phyloP scores from a whole-genome alignment of 192 early-diverging fungal species.

The Chytriomyces sp. region DNA sequence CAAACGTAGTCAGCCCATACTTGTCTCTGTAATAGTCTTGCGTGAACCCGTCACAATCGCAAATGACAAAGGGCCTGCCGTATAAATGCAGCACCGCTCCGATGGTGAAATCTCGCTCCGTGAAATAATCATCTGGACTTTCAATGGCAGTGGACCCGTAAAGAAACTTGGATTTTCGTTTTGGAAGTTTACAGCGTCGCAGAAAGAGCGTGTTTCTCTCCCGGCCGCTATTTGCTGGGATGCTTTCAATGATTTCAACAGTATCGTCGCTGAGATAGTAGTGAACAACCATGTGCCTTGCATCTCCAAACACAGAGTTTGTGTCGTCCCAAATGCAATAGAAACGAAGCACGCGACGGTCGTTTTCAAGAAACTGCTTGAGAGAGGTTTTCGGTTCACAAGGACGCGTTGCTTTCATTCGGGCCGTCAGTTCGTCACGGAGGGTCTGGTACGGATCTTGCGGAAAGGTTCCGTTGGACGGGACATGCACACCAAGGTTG shows the following conservation, averaged over 20 bases:
- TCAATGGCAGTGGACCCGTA: conserved; percentile 33
- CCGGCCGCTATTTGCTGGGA: conserved; percentile 59
- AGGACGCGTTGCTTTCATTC: conserved; percentile 58
- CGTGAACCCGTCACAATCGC: conserved; percentile 68
- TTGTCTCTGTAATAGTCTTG: conserved; percentile 59
- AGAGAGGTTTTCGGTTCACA: conserved; percentile 50
- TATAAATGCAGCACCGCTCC: conserved; percentile 65
- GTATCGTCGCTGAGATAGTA: conserved; percentile 69
- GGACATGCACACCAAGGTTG: conserved; percentile 40
- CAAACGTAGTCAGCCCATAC: conserved; percentile 56
- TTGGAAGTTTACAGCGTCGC: conserved; percentile 55
- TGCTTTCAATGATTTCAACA: conserved; percentile 63
- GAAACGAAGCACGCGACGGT: conserved; percentile 66
- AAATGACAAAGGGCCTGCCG: conserved; percentile 64
- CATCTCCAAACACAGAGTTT: conserved; percentile 58
- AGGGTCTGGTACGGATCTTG: conserved; percentile 58
- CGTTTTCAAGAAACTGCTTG: conserved; percentile 67
- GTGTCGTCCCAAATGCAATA: conserved; percentile 72
- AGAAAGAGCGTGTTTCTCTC: conserved; percentile 63
- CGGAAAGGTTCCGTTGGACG: conserved; percentile 50
- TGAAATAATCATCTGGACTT: conserved; percentile 50
- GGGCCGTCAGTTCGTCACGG: conserved; percentile 50
- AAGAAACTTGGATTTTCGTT: conserved; percentile 35
- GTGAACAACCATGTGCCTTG: conserved; percentile 65
- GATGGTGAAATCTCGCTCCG: conserved; percentile 59